Percentiles rank a stretch among this genome's conserved stretches.
Evolutionary conservation across 192 early-diverging fungal genomes (phyloP).

Genomic region (Endogone sp.): DNA sequence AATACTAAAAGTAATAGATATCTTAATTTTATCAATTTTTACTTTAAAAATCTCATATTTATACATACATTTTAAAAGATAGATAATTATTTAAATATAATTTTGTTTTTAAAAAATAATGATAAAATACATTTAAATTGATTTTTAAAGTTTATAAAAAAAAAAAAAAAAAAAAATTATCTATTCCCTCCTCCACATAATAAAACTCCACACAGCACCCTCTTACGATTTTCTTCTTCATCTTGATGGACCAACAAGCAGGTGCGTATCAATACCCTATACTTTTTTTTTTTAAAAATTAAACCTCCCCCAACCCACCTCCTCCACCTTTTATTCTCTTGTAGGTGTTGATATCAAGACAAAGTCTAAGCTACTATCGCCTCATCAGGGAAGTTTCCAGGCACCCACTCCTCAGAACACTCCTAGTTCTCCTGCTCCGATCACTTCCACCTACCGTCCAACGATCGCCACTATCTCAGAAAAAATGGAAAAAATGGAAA

Average conservation of each 20-base stretch:
- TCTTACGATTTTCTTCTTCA: background rate
- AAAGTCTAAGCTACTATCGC: conserved; percentile 41
- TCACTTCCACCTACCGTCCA: conserved; percentile 42
- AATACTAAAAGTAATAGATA: too few relatives aligned
- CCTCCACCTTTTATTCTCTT: background rate
- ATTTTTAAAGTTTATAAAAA: too few relatives aligned
- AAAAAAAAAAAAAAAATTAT: background rate
- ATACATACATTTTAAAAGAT: too few relatives aligned
- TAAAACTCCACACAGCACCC: background rate
- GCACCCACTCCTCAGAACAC: conserved; percentile 57
- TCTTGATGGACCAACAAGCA: background rate
- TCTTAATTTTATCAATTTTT: too few relatives aligned
- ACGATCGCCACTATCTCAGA: conserved; percentile 43
- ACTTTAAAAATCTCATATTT: too few relatives aligned
- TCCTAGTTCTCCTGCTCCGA: conserved; percentile 50
- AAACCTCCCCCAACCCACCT: background rate
- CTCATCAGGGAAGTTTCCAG: conserved; percentile 20
- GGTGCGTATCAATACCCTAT: background rate
- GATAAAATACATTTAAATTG: too few relatives aligned
- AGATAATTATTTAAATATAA: too few relatives aligned
- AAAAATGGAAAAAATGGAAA: conserved; percentile 36
- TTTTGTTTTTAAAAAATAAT: too few relatives aligned
- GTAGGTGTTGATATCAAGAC: conserved; percentile 41
- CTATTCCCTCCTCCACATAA: background rate
- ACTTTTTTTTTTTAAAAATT: background rate